Percentiles rank a stretch among this genome's conserved stretches.
phyloP scores from a whole-genome alignment of 306 rosid genomes.

The Prunus padus region DNA sequence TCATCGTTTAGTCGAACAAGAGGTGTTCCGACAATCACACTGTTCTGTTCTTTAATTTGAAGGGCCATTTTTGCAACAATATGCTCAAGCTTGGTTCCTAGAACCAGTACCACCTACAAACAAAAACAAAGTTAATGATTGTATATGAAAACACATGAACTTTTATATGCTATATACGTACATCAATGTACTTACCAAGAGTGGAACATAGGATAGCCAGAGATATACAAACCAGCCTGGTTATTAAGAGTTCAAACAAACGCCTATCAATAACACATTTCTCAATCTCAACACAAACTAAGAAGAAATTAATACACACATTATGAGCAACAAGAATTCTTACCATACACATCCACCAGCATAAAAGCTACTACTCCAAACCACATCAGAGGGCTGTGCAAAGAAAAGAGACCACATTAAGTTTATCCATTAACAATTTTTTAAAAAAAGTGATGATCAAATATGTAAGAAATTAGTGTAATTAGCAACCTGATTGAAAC shows the following conservation, averaged over 20 bases:
- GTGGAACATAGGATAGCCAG: slow-evolving; percentile 38
- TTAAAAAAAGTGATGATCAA: too few species aligned
- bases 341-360: slow-evolving; percentile 41
- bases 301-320: not conserved
- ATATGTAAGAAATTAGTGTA: too few species aligned
- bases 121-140: not conserved
- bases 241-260: slow-evolving; percentile 1
- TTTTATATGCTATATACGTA: not conserved
- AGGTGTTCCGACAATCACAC: slow-evolving; percentile 34
- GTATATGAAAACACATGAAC: not conserved
- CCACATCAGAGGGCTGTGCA: slow-evolving; percentile 49
- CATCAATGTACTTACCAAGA: slow-evolving; percentile 28
- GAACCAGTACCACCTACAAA: slow-evolving; percentile 30
- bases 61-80: slow-evolving; percentile 40
- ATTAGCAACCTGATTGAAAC: slow-evolving; percentile 32
- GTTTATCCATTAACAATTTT: too few species aligned
- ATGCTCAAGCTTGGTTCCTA: slow-evolving; percentile 35
- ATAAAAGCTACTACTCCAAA: slow-evolving; percentile 27
- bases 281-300: not conserved
- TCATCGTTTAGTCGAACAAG: slow-evolving; percentile 33
- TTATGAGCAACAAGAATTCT: not conserved
- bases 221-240: slow-evolving; percentile 34
- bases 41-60: slow-evolving; percentile 32
- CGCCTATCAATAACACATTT: not conserved
- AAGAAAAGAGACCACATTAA: not conserved